Evolutionary conservation across 768 basidiomycete species (phyloP).

Genomic region (Butyriboletus loyo): DNA sequence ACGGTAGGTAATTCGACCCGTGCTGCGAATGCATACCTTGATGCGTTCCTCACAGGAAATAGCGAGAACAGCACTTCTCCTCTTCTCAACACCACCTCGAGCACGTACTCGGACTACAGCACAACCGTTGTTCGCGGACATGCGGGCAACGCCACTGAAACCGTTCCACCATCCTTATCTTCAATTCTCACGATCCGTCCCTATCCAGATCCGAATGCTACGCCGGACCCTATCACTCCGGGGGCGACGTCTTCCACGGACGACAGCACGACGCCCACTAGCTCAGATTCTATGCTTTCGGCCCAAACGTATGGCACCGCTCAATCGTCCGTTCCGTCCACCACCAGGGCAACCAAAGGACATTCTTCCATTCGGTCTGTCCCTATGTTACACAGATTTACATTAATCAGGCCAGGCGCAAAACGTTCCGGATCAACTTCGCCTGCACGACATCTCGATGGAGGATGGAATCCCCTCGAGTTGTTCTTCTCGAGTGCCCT

Average conservation of each 20-base stretch:
- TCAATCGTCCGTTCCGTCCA: conserved; percentile 44
- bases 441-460: conserved; percentile 29
- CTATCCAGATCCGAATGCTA: conserved; percentile 47
- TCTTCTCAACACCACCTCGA: conserved; percentile 45
- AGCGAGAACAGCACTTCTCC: conserved; percentile 51
- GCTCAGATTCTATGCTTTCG: conserved; percentile 50
- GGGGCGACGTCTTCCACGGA: conserved; percentile 29
- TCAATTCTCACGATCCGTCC: conserved; percentile 72
- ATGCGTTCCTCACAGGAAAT: conserved; percentile 28
- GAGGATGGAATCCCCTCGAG: conserved; percentile 74
- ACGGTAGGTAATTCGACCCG: conserved; percentile 18
- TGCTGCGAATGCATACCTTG: conserved; percentile 9
- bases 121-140: conserved; percentile 62
- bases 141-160: conserved; percentile 37
- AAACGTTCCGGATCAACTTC: conserved; percentile 44
- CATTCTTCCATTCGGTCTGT: conserved; percentile 62
- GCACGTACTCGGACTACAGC: conserved; percentile 59
- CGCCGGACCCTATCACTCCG: conserved; percentile 40
- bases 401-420: conserved; percentile 75
- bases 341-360: conserved; percentile 71
- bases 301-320: conserved; percentile 66
- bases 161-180: conserved; percentile 54
- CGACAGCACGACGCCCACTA: conserved; percentile 37
- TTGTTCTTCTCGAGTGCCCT: conserved; percentile 73
- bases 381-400: conserved; percentile 78